Evolutionary conservation across 305 asterid species (phyloP).

Genomic region (Fraxinus dipetala): DNA sequence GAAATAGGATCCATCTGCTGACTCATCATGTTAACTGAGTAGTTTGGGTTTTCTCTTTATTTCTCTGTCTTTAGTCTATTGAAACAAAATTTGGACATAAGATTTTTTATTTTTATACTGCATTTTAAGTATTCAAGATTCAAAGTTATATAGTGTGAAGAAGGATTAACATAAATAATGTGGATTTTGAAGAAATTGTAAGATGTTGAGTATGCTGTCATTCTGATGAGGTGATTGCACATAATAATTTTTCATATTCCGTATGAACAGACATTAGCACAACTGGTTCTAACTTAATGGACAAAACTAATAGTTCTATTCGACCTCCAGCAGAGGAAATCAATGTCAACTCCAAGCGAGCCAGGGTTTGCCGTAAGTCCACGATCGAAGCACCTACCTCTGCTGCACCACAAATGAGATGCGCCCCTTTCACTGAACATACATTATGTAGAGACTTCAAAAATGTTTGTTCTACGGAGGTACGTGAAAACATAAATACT

Average conservation of each 20-base stretch:
- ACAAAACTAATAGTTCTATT: conserved; percentile 18
- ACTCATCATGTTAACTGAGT: background rate
- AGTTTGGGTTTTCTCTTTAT: background rate
- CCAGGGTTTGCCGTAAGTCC: conserved; percentile 23
- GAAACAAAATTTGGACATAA: conserved; percentile 11
- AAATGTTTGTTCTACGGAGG: conserved; percentile 38
- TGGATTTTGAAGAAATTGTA: conserved; percentile 9
- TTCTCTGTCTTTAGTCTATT: conserved; percentile 8
- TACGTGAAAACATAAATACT: conserved; percentile 18
- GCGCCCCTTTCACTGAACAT: conserved; percentile 31
- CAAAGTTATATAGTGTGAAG: conserved; percentile 5
- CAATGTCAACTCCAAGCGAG: conserved; percentile 29
- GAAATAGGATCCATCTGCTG: background rate
- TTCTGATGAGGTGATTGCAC: conserved; percentile 9
- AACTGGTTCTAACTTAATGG: conserved; percentile 27
- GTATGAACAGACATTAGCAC: conserved; percentile 30
- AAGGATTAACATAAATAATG: background rate
- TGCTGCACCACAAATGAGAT: conserved; percentile 29
- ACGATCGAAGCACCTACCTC: conserved; percentile 20
- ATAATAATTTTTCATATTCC: conserved; percentile 12
- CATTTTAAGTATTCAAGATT: conserved; percentile 4
- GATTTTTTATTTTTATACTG: background rate
- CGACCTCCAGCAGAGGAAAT: conserved; percentile 29
- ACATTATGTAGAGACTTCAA: conserved; percentile 31
- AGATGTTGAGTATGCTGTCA: conserved; percentile 8